A percentile compares a stretch with the other conserved stretches of the same genome.
These are phyloP conservation scores for Barnettozyma sucrosica DNA, from an alignment of 805 yeast genomes.

Conservation along the genomic window DNA sequence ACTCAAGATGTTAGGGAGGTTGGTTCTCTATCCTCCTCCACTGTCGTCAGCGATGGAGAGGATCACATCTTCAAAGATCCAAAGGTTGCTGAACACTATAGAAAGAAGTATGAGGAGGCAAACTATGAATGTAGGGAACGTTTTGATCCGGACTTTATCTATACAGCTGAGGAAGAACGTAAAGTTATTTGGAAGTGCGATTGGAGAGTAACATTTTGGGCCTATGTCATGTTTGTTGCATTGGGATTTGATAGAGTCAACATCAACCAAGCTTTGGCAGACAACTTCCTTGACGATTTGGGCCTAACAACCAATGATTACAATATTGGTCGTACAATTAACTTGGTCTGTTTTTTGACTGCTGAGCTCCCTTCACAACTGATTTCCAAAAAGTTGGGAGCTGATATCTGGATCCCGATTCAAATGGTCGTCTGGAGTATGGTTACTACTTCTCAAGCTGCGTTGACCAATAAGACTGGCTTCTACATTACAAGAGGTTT, in stretches of 20 bases:
- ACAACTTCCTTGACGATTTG: conserved; percentile 47
- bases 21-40: neutral
- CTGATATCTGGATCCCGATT: conserved; percentile 54
- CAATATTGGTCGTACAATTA: conserved; percentile 52
- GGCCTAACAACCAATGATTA: conserved; percentile 47
- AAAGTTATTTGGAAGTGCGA: conserved; percentile 45
- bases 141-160: conserved; percentile 50
- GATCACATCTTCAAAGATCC: conserved; percentile 30
- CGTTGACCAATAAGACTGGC: conserved; percentile 34
- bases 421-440: conserved; percentile 56
- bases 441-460: conserved; percentile 48
- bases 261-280: conserved; percentile 52
- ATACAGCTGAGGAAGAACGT: conserved; percentile 49
- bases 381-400: conserved; percentile 54
- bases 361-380: conserved; percentile 64
- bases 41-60: neutral
- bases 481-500: conserved; percentile 45
- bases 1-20: neutral
- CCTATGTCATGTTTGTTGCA: conserved; percentile 51
- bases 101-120: conserved; percentile 38
- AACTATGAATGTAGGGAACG: conserved; percentile 47
- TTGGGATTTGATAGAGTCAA: conserved; percentile 56
- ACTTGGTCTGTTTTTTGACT: conserved; percentile 42
- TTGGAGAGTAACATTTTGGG: conserved; percentile 47
- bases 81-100: conserved; percentile 38